Base-by-base conservation (phyloP, 2,329 filamentous ascomycete genomes). In the Periconia sp. region DNA sequence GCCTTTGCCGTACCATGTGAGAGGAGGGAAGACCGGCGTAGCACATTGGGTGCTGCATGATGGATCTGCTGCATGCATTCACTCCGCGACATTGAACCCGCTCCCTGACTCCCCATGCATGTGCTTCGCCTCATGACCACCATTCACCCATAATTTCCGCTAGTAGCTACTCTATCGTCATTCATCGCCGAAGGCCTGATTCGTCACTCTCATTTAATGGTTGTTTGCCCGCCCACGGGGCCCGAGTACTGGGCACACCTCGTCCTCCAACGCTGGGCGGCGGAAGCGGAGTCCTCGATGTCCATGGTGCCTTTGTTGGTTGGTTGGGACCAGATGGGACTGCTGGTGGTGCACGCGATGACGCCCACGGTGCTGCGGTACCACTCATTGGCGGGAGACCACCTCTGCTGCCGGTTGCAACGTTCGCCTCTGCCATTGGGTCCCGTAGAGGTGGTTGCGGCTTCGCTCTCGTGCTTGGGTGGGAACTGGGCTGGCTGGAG, bases 231-330 rank as follows among this genome's bases (percentile, higher is more conserved):
- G 61, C 62, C 64, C 63, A 63, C 18, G 68, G 65, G 3, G 64
- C 67, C 53, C 59, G 53, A 14, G 63, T 67, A 41, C 52, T 57
- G 45, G 57, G 54, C 14, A 53, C 52, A 48, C 42, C 48, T 47
- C 49, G 70, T 42, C 64, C 65, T 1, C 59, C 58, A 11, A 49
- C 57, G 30, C 52, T 47, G 14, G 59, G 48, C 11, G 57, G 56
- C 10, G 62, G 59, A 20, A 57, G 30, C 11, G 64, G 57, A 11
- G 65, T 64, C 27, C 61, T 43, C 18, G 61, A 58, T 11, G 61
- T 57, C 69, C 69, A 70, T 15, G 69, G 70, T 9, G 70, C 69
- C 58, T 58, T 61, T 0, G 69, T 73, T 30, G 69, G 66, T 33
- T 73, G 69, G 37, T 70, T 70, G 0, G 66, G 66, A 1, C 68